These are phyloP conservation scores for Kodamaea restingae DNA, from an alignment of 805 yeast genomes.

Conservation along the genomic window DNA sequence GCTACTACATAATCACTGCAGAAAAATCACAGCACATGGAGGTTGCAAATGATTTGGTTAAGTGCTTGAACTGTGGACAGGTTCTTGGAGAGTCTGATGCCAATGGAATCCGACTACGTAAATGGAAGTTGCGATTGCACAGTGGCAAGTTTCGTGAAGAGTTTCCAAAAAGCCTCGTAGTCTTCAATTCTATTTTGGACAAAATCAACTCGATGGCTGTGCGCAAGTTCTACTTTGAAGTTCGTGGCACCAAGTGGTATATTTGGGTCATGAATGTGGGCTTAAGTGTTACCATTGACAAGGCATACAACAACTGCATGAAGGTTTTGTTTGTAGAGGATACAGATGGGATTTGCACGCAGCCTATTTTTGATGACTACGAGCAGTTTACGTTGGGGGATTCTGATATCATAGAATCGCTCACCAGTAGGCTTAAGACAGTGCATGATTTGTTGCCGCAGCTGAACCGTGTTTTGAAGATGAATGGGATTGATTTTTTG, in stretches of 20 bases:
- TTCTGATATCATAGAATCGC: conserved; percentile 14
- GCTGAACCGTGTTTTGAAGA: conserved; percentile 10
- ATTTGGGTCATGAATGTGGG: conserved; percentile 39
- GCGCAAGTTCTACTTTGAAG: conserved; percentile 26
- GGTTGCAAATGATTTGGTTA: conserved; percentile 1
- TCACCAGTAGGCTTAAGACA: conserved; percentile 13
- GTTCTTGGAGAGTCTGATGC: conserved; percentile 37
- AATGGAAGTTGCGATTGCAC: conserved; percentile 10
- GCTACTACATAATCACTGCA: conserved; percentile 48
- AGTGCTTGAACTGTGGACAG: neutral
- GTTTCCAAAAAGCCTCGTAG: conserved; percentile 17
- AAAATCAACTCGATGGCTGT: conserved; percentile 37
- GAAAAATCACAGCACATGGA: conserved; percentile 8
- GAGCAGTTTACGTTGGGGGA: conserved; percentile 16
- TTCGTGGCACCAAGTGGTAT: conserved; percentile 15
- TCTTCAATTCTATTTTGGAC: conserved; percentile 27
- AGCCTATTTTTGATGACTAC: conserved; percentile 15
- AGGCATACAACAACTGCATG: conserved; percentile 18
- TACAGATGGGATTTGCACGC: conserved; percentile 10
- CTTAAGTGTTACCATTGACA: conserved; percentile 22
- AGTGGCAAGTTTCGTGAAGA: conserved; percentile 11
- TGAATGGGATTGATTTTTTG: conserved; percentile 17
- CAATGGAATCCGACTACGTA: conserved; percentile 8
- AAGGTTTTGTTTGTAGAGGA: conserved; percentile 26
- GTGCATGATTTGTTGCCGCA: conserved; percentile 20